Evolutionary conservation across 805 yeast species (phyloP).

Genomic region (Starmerella etchellsii): DNA sequence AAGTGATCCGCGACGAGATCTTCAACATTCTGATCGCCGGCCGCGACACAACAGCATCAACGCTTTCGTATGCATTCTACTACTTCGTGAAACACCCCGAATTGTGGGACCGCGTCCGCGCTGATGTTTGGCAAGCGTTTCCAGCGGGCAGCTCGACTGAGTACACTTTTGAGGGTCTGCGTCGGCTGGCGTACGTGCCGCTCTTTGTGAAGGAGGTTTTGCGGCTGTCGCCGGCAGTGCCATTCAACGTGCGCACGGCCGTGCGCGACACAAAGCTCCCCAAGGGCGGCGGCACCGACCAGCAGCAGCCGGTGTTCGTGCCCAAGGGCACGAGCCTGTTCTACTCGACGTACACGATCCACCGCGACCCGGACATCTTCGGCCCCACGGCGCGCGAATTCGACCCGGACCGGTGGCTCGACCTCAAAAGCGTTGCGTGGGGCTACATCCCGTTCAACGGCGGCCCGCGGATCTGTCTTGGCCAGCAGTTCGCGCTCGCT

Average conservation of each 20-base stretch:
- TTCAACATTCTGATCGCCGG: constrained; percentile 39
- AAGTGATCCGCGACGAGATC: constrained; percentile 34
- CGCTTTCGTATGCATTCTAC: constrained; percentile 32
- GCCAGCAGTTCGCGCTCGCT: constrained; percentile 40
- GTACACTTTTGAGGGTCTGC: constrained; percentile 32
- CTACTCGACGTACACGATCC: constrained; percentile 32
- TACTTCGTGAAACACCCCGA: constrained; percentile 34
- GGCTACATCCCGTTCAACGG: constrained; percentile 38
- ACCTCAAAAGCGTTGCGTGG: constrained; percentile 31
- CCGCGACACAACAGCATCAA: constrained; percentile 40
- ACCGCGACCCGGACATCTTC: constrained; percentile 29
- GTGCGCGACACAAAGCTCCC: constrained; percentile 35
- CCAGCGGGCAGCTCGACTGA: constrained; percentile 17
- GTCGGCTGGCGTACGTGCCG: constrained; percentile 33
- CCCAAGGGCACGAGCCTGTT: constrained; percentile 31
- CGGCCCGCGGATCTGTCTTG: constrained; percentile 40
- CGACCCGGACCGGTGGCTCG: constrained; percentile 38
- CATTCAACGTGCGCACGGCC: constrained; percentile 34
- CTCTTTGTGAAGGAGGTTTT: constrained; percentile 35
- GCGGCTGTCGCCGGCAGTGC: constrained; percentile 38
- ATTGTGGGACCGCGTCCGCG: constrained; percentile 29
- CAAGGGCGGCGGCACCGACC: constrained; percentile 37
- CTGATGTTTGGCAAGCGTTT: constrained; percentile 18
- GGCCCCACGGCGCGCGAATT: constrained; percentile 34
- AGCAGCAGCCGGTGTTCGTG: constrained; percentile 29